A percentile compares a stretch with the other conserved stretches of the same genome.
Conservation (phyloP, 768 basidiomycete genomes). For the Hirschioporus abietinus region DNA sequence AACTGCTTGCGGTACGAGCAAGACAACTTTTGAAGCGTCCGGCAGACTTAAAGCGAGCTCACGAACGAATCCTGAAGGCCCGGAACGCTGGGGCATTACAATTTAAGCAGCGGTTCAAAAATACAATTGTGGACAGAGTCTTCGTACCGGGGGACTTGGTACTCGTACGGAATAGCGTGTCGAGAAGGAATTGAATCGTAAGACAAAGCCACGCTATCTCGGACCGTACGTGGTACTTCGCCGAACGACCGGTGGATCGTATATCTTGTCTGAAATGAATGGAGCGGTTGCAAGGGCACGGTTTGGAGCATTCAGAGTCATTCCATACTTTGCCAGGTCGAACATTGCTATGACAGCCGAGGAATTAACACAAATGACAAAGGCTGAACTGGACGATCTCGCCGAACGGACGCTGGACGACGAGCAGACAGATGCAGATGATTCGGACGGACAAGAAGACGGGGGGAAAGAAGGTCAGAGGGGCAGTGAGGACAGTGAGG, state of each 20-base stretch:
- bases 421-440: too few relatives aligned
- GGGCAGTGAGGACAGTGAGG: too few relatives aligned
- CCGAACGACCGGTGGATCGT: constrained; percentile 5
- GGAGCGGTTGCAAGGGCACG: constrained; percentile 1
- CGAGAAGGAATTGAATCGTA: constrained; percentile 10
- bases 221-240: constrained; percentile 12
- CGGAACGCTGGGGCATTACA: background rate
- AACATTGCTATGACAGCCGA: too few relatives aligned
- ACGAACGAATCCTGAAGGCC: background rate
- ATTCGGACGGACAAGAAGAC: too few relatives aligned
- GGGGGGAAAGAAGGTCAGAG: too few relatives aligned
- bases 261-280: constrained; percentile 10
- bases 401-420: too few relatives aligned
- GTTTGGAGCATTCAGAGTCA: constrained; percentile 9
- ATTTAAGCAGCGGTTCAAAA: background rate
- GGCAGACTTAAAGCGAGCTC: constrained; percentile 5
- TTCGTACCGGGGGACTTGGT: constrained; percentile 3
- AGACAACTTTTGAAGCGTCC: constrained; percentile 12
- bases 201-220: constrained; percentile 11
- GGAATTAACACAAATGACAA: too few relatives aligned
- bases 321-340: constrained; percentile 6
- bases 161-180: constrained; percentile 7
- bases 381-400: too few relatives aligned
- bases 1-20: constrained; percentile 13
- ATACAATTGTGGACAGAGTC: background rate